These are phyloP conservation scores for Spathaspora arborariae DNA, from an alignment of 805 yeast species.

Conservation along the genomic window DNA sequence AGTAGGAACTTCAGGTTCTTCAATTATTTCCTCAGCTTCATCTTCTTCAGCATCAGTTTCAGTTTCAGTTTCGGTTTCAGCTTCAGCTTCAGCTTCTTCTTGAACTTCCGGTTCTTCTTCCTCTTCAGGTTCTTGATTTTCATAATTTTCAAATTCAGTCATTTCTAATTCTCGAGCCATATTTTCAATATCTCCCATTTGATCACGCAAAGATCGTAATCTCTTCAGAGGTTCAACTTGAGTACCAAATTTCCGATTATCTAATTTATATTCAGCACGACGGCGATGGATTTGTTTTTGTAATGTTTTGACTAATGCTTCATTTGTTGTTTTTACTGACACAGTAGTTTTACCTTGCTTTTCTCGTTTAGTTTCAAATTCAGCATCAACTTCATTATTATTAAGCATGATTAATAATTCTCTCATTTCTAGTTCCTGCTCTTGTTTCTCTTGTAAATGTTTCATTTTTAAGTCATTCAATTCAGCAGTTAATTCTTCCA, in stretches of 20 bases:
- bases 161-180: conserved; percentile 85
- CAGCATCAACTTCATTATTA: conserved; percentile 29
- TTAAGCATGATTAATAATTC: conserved; percentile 65
- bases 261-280: conserved; percentile 45
- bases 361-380: conserved; percentile 29
- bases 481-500: conserved; percentile 57
- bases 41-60: conserved; percentile 15
- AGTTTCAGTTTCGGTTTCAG: conserved; percentile 15
- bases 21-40: conserved; percentile 14
- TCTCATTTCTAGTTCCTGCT: conserved; percentile 73
- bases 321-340: conserved; percentile 30
- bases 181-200: conserved; percentile 80
- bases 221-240: conserved; percentile 74
- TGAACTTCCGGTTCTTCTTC: conserved; percentile 1
- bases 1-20: conserved; percentile 12
- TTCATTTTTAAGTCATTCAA: conserved; percentile 60
- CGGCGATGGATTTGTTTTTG: conserved; percentile 44
- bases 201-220: conserved; percentile 68
- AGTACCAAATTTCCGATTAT: conserved; percentile 44
- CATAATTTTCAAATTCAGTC: conserved; percentile 62
- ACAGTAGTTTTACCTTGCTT: conserved; percentile 30
- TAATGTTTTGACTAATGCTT: conserved; percentile 36
- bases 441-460: conserved; percentile 62
- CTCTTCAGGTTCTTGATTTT: conserved; percentile 6
- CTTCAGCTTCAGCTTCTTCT: conserved; percentile 11